Percentiles rank a stretch among this genome's conserved stretches.
Conservation (phyloP, 768 basidiomycete species). For the Boletus vinaceobasis region DNA sequence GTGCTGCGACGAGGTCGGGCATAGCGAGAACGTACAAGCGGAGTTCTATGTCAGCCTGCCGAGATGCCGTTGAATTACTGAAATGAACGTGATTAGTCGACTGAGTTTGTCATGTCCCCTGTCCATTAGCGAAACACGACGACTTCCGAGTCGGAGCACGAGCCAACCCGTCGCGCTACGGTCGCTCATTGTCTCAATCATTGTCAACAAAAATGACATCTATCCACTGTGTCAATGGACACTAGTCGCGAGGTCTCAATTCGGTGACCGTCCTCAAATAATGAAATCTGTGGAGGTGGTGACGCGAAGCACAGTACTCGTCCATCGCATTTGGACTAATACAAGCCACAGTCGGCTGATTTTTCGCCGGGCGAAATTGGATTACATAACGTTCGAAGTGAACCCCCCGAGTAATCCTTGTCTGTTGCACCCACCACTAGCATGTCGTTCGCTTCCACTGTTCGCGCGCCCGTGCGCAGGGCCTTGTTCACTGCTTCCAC, state of each 20-base stretch:
- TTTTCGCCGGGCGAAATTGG: not conserved
- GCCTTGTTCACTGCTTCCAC: constrained; percentile 32
- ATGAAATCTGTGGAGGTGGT: not conserved
- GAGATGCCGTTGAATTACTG: not conserved
- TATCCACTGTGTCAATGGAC: not conserved
- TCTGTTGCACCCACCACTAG: constrained; percentile 6
- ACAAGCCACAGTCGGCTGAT: not conserved
- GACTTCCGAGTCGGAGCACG: not conserved
- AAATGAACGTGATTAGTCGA: not conserved
- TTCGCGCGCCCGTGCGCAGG: constrained; percentile 51
- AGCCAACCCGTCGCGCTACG: not conserved
- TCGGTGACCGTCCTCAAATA: too few relatives aligned
- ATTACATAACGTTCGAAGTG: constrained; percentile 19
- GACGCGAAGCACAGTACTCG: not conserved
- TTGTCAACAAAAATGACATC: not conserved
- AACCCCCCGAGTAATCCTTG: constrained; percentile 3
- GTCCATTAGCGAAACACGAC: not conserved
- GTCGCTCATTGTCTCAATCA: not conserved
- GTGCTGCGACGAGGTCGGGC: too few relatives aligned
- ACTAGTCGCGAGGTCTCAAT: not conserved
- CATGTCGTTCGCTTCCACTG: constrained; percentile 54
- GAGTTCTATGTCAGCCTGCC: not conserved
- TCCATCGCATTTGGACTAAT: constrained; percentile 8
- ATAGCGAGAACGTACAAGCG: not conserved
- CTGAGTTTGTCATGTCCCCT: not conserved